Percentiles rank a stretch among this genome's conserved stretches.
These are phyloP conservation scores for Thecaphora thlaspeos DNA, from an alignment of 1,284 basidiomycete genomes.

Conservation along the genomic window DNA sequence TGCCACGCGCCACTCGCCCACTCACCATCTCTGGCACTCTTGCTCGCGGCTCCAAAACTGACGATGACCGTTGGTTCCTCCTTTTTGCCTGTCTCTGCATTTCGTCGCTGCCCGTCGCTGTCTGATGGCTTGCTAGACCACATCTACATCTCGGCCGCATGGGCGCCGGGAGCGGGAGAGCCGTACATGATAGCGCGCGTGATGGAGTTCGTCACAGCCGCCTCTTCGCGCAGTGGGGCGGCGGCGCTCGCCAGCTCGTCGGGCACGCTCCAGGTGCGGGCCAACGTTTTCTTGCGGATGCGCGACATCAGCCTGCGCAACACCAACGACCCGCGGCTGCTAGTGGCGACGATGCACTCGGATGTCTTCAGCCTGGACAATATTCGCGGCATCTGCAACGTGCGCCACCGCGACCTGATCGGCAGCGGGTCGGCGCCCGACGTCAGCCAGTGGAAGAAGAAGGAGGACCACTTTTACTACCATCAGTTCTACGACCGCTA, in stretches of 20 bases:
- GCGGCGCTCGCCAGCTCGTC: conserved; percentile 64
- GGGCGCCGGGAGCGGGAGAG: conserved; percentile 81
- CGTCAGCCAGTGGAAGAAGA: conserved; percentile 89
- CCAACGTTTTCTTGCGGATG: conserved; percentile 91
- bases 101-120: too few relatives aligned
- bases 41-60: too few relatives aligned
- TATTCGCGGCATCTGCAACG: conserved; percentile 85
- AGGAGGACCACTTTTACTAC: conserved; percentile 93
- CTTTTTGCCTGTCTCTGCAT: too few relatives aligned
- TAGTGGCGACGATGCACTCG: conserved; percentile 91
- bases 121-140: conserved; percentile 72
- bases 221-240: conserved; percentile 67
- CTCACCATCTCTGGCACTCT: too few relatives aligned
- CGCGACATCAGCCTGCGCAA: conserved; percentile 80
- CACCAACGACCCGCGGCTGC: conserved; percentile 80
- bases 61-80: too few relatives aligned
- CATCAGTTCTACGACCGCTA: conserved; percentile 92
- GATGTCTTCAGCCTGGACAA: conserved; percentile 89
- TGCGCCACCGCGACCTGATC: conserved; percentile 90
- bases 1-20: too few relatives aligned
- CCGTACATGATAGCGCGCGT: conserved; percentile 88
- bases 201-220: conserved; percentile 88
- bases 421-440: conserved; percentile 64
- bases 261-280: conserved; percentile 65
- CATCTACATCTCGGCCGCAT: conserved; percentile 88